Evolutionary conservation across 768 basidiomycete species (phyloP), one percentile per base, ranked within the genome.

Genomic region (Russula lepida): DNA sequence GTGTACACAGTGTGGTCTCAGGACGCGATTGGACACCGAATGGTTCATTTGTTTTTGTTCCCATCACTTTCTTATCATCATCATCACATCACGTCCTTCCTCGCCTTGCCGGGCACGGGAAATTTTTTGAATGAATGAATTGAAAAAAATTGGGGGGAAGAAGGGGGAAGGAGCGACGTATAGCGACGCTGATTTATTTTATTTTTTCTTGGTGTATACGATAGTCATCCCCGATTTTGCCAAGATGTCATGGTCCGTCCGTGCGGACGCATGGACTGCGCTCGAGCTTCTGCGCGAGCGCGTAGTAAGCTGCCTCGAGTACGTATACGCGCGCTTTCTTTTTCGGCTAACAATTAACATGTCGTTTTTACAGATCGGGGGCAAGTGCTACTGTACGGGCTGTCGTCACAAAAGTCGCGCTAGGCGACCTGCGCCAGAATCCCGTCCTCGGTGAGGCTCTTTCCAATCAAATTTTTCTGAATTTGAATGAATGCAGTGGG

Each of bases 151-250:
- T n/a, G 30, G 17, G 28, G 25, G 27, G 47, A 6, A 12, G 23
- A 44, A 21, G 23, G 21, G 44, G 19, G n/a, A n/a, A n/a, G n/a
- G n/a, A n/a, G n/a, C n/a, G 21, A 32, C 5, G 32, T n/a, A 48
- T 17, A 46, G 28, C 54, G 30, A 57, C 11, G 27, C 33, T 59
- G 35, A 54, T n/a, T 19, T 2, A 6, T 41, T n/a, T 41, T n/a
- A 12, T 17, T 35, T 46, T 46, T 13, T 46, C 19, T 27, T 13
- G 13, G 5, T 33, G 11, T 8, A 27, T 15, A 37, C 15, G 8
- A 51, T 56, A 92, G 91, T 92, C 39, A 91, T 91, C 58, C 92
- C 92, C 1, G 90, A 92, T 70, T 86, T 91, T 65, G 79, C 89
- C 32, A 82, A 79, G 66, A 83, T 93, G 82, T 74, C 73, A 3